phyloP scores from a whole-genome alignment of 2,329 filamentous ascomycete species.

The Colletotrichum orbiculare region DNA sequence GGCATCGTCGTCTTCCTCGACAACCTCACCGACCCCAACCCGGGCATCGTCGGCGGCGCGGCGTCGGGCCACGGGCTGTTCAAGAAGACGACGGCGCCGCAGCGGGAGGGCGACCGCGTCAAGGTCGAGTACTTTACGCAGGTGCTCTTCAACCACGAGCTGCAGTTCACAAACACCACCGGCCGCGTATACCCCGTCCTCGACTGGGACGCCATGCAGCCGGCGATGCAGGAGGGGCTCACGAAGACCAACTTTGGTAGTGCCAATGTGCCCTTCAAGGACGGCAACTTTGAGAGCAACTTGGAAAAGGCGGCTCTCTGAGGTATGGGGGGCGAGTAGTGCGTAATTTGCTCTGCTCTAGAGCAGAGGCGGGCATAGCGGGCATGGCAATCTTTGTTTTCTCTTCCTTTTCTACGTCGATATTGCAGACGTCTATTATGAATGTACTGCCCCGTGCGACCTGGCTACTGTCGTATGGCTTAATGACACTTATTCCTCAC shows the following conservation, averaged over 20 bases:
- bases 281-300: conserved; percentile 40
- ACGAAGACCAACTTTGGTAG: conserved; percentile 51
- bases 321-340: not conserved
- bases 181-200: conserved; percentile 54
- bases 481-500: no score
- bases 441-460: no score
- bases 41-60: conserved; percentile 49
- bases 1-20: conserved; percentile 47
- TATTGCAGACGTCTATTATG: not conserved
- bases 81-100: conserved; percentile 39
- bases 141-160: conserved; percentile 48
- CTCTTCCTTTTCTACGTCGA: not conserved
- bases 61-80: conserved; percentile 52
- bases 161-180: conserved; percentile 47
- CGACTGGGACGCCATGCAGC: conserved; percentile 55
- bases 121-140: conserved; percentile 48
- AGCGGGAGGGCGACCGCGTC: conserved; percentile 39
- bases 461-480: no score
- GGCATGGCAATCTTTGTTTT: not conserved
- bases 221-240: conserved; percentile 48
- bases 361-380: not conserved
- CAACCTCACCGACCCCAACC: conserved; percentile 39
- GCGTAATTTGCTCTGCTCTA: not conserved
- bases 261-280: conserved; percentile 55
- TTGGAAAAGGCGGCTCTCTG: conserved; percentile 16